Base-by-base conservation (phyloP, 495 filamentous ascomycete genomes). In the Pyronema domesticum region DNA sequence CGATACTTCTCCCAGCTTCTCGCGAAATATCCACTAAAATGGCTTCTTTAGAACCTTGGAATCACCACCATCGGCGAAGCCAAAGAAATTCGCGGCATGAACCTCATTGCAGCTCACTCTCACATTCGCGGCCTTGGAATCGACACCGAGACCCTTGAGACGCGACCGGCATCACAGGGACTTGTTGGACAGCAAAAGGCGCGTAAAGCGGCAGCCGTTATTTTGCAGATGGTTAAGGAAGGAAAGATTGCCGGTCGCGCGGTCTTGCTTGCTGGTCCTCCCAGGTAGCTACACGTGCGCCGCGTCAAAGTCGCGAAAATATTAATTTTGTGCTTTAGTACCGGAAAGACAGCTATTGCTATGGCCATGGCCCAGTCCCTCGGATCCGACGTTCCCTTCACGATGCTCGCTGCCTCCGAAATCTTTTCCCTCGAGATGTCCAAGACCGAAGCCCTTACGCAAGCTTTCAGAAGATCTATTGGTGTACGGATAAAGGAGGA, bases 391-490 rank as follows among this genome's bases (percentile, higher is more conserved):
- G 93, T 98, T 51, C 91, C 91, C 5, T 98, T 98, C 67, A 94
- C 89, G 65, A 86, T 88, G 36, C 95, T 98, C 61, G 89, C 93
- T 33, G 91, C 87, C 56, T 95, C 88, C 70, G 91, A 98, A 65
- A 81, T 98, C 59, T 98, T 95, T 72, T 89, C 84, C 45, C 82
- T 89, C 39, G 91, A 98, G 69, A 86, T 98, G 55, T 95, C 95
- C 78, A 98, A 98, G 78, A 96, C 91, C 15, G 91, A 98, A 69
- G 83, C 91, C 37, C 72, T 98, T 65, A 95, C 95, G 86, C 91
- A 98, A 74, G 94, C 95, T 68, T 98, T 98, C 69, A 78, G 91
- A 67, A 73, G 89, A 66, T 89, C 91, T 43, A 98, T 96, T 65
- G 91, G 91, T 73, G 71, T 55, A 72, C 56, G 89, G 60, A 88